Evolutionary conservation across 2,329 filamentous ascomycete species (phyloP).

Genomic region (Nakataea oryzae): DNA sequence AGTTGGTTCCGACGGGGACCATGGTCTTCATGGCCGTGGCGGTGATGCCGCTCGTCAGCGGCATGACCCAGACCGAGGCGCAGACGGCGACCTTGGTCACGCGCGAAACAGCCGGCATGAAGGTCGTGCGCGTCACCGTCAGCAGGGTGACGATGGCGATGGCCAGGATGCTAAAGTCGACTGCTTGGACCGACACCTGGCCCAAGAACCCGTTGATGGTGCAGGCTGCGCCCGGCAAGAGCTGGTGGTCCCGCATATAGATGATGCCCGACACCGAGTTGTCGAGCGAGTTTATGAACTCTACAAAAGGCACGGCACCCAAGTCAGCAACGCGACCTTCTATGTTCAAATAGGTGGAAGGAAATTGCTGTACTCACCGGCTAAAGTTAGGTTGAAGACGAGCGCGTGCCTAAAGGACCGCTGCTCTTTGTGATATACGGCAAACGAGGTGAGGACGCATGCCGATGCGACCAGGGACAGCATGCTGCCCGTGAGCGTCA

Average conservation of each 20-base stretch:
- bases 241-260: constrained; percentile 16
- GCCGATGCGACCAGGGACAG: constrained; percentile 8
- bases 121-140: constrained; percentile 16
- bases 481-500: constrained; percentile 10
- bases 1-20: constrained; percentile 17
- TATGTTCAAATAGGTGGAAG: no score
- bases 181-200: constrained; percentile 32
- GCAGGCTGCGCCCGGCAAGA: constrained; percentile 21
- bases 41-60: constrained; percentile 23
- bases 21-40: constrained; percentile 18
- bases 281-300: constrained; percentile 29
- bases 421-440: constrained; percentile 8
- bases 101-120: constrained; percentile 19
- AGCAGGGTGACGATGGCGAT: constrained; percentile 24
- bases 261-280: constrained; percentile 29
- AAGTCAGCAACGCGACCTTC: neutral
- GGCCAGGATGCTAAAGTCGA: constrained; percentile 30
- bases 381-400: constrained; percentile 12
- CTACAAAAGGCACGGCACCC: constrained; percentile 12
- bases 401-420: constrained; percentile 14
- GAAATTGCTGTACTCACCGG: constrained; percentile 9
- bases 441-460: constrained; percentile 8
- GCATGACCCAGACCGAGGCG: constrained; percentile 26
- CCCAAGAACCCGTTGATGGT: constrained; percentile 31
- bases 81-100: constrained; percentile 21